phyloP scores from a whole-genome alignment of 805 yeast species.

The Metschnikowia sp. region DNA sequence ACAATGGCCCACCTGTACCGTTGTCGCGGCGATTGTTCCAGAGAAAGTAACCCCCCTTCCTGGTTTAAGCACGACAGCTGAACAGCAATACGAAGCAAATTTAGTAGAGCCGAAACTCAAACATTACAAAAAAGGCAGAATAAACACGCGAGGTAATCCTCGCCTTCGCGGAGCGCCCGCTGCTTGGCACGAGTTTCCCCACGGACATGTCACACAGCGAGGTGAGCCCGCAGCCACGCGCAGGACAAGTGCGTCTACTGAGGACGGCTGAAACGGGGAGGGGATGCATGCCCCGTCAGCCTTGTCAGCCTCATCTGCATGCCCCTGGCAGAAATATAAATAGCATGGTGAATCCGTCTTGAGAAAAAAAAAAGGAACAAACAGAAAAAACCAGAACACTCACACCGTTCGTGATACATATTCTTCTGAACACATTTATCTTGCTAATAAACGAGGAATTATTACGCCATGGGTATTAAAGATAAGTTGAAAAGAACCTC shows the following conservation, averaged over 20 bases:
- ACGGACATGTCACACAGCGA: slow-evolving; percentile 6
- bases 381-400: slow-evolving; percentile 1
- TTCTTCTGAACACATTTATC: no score
- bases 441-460: no score
- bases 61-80: no score
- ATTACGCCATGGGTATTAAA: slow-evolving; percentile 14
- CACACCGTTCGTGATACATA: no score
- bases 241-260: slow-evolving; percentile 7
- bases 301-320: slow-evolving; percentile 3
- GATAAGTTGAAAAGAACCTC: slow-evolving; percentile 18
- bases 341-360: slow-evolving; percentile 8
- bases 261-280: slow-evolving; percentile 11
- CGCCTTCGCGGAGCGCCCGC: neutral
- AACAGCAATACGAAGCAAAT: no score
- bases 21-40: no score
- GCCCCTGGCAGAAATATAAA: slow-evolving; percentile 12
- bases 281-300: slow-evolving; percentile 7
- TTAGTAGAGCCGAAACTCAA: neutral
- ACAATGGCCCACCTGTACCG: no score
- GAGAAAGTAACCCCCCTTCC: no score
- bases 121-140: neutral
- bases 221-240: slow-evolving; percentile 6
- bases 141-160: neutral
- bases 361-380: neutral
- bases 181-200: slow-evolving; percentile 6